Evolutionary conservation across 108 stramenopile genomes (phyloP).

Genomic region (Tribonema minus): DNA sequence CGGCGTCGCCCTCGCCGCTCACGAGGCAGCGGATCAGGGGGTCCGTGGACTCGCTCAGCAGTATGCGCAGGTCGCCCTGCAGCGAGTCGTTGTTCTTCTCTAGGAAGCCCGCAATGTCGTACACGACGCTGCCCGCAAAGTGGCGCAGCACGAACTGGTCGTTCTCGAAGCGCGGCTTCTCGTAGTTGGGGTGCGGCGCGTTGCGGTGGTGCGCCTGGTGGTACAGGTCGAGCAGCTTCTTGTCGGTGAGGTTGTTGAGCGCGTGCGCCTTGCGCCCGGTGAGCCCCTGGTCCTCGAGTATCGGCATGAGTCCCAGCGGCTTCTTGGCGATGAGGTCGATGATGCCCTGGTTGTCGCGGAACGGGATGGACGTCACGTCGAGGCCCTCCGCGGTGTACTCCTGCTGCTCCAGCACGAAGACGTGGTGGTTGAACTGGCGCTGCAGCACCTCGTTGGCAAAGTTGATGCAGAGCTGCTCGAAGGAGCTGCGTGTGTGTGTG

Average conservation of each 20-base stretch:
- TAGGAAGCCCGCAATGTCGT: constrained; percentile 39
- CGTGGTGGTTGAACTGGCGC: constrained; percentile 96
- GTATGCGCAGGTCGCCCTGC: constrained; percentile 51
- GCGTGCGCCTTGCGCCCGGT: no score
- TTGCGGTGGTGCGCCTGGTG: constrained; percentile 35
- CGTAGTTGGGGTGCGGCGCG: no score
- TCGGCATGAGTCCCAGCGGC: constrained; percentile 53
- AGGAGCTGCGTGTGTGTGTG: background rate
- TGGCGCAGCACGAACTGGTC: constrained; percentile 95
- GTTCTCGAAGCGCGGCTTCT: constrained; percentile 73
- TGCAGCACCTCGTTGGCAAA: constrained; percentile 97
- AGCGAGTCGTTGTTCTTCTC: constrained; percentile 56
- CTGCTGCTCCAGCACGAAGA: constrained; percentile 89
- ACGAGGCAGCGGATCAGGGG: background rate
- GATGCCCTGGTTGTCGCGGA: constrained; percentile 93
- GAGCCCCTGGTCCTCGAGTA: constrained; percentile 63
- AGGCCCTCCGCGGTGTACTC: constrained; percentile 88
- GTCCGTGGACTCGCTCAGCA: constrained; percentile 14
- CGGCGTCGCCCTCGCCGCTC: background rate
- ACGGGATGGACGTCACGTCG: constrained; percentile 70
- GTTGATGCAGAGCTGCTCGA: constrained; percentile 95
- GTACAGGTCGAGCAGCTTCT: constrained; percentile 47
- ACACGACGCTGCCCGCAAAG: constrained; percentile 46
- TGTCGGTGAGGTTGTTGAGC: constrained; percentile 53
- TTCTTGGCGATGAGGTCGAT: constrained; percentile 89